Base-by-base conservation (phyloP, 768 basidiomycete species). In the Russula sp. region DNA sequence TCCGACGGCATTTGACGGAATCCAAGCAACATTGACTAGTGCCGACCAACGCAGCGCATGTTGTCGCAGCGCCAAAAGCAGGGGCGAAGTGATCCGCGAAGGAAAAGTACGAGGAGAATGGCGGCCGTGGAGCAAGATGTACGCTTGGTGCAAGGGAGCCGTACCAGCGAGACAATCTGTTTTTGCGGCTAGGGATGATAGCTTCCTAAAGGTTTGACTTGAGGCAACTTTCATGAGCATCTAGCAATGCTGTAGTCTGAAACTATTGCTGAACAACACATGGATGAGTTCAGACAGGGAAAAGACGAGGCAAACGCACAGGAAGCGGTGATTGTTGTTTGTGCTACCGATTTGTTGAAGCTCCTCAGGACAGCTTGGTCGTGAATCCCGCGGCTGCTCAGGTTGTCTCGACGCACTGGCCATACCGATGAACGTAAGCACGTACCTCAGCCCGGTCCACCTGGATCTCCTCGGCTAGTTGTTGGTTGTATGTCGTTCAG, bases 11-110 rank as follows among this genome's bases (percentile, higher is more conserved):
- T 60, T 51, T 35, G 63, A 31, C 31, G 52, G 73, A 27, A 77
- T 74, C 82, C 82, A 87, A 18, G 82, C 77, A 69, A 86, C 84
- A 71, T 88, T 89, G 65, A 85, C 82, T 2, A 80, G 63, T 6
- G 80, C 84, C 7, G 83, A 82, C 78, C 78, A 82, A 68, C 75
- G 74, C 37, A 71, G 68, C 7, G 76, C 75, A 20, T 74, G 74
- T 10, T 79, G 71, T 59, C 79, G 78, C 42, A 89, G 74, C 10
- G 76, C 78, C 18, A 79, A 77, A 48, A 84, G 82, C 1, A 88
- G 63, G 2, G 79, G 74, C 4, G 70, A 71, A 32, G 44, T 5
- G 34, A 65, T 1, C 1, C 55, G 66, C 13, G 66, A 65, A 52
- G 66, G 66, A 31, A 66, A 65, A 11, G 47, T 34, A 31, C 55